Conservation (phyloP, 1,139 yeast genomes). For the Blastobotrys elegans region DNA sequence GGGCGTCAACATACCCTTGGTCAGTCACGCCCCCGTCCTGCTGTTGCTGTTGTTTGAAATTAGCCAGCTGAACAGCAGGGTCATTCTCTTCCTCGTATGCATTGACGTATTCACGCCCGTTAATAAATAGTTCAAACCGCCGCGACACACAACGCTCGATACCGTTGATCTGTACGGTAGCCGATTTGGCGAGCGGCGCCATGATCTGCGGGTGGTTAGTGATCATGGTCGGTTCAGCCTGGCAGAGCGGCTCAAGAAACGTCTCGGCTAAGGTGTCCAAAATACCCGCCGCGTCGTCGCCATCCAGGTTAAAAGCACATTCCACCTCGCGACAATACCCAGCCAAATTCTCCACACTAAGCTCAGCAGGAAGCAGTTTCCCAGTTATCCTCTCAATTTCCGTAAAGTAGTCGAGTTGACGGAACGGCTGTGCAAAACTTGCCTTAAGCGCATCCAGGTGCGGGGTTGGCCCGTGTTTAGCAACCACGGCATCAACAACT, state of each 20-base stretch:
- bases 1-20: constrained; percentile 58
- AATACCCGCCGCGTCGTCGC: constrained; percentile 47
- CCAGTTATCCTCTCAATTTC: constrained; percentile 45
- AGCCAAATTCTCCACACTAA: constrained; percentile 24
- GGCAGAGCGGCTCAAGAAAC: constrained; percentile 61
- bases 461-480: background rate
- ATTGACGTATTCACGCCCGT: constrained; percentile 78
- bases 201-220: constrained; percentile 78
- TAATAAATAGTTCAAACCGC: constrained; percentile 79
- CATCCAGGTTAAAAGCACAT: constrained; percentile 35
- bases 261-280: constrained; percentile 60
- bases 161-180: constrained; percentile 27
- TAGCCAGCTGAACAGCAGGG: constrained; percentile 62
- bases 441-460: constrained; percentile 12
- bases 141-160: constrained; percentile 45
- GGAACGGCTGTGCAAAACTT: constrained; percentile 19
- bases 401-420: constrained; percentile 43
- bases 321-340: constrained; percentile 2
- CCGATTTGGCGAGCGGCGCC: constrained; percentile 84
- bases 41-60: constrained; percentile 30
- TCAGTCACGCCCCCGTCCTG: constrained; percentile 72
- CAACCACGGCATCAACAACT: constrained; percentile 32
- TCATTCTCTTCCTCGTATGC: constrained; percentile 97
- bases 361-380: constrained; percentile 36
- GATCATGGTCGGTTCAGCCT: constrained; percentile 59